Conservation (phyloP, 148 eudicot species). For the Camellia japonica region DNA sequence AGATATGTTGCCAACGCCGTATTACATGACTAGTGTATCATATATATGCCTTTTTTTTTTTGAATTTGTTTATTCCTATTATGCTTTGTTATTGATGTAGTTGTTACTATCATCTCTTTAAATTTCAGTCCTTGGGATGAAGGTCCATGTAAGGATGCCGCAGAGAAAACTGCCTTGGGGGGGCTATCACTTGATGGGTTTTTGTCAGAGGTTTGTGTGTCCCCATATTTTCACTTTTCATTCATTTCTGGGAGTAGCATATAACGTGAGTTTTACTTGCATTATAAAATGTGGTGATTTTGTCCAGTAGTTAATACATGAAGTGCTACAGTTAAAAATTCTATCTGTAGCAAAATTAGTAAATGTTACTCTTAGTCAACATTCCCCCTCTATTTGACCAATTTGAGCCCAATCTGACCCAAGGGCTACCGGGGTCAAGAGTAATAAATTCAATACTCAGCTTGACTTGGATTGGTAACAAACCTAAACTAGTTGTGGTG, state of each 20-base stretch:
- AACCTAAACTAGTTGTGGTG: background rate
- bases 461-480: background rate
- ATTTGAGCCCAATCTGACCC: background rate
- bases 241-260: conserved; percentile 1
- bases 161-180: conserved; percentile 69
- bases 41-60: background rate
- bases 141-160: conserved; percentile 77
- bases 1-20: background rate
- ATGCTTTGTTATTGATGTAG: background rate
- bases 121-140: conserved; percentile 78
- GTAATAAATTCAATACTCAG: background rate
- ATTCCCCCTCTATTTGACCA: background rate
- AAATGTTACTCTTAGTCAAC: background rate
- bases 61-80: background rate
- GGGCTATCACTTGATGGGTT: conserved; percentile 75
- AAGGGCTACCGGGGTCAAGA: background rate
- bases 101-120: conserved; percentile 7
- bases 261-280: background rate
- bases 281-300: background rate
- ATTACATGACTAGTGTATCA: no score
- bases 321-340: background rate
- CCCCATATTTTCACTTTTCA: background rate
- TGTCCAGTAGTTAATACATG: background rate
- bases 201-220: conserved; percentile 62
- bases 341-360: background rate